phyloP scores from a whole-genome alignment of 352 stramenopile species.

The Peronospora tabacina region DNA sequence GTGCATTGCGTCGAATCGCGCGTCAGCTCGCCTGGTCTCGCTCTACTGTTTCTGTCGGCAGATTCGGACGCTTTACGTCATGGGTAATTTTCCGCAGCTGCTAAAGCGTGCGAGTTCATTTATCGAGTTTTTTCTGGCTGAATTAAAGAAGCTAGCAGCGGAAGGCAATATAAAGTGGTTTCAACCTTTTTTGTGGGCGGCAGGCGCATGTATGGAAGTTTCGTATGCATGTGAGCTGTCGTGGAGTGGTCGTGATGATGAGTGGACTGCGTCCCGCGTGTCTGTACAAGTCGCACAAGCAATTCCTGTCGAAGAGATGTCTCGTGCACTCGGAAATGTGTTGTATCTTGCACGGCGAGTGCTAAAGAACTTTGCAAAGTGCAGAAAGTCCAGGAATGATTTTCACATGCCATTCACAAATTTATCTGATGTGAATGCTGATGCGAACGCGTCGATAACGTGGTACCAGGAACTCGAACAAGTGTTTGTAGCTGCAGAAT shows the following conservation, averaged over 20 bases:
- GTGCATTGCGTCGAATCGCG: conserved; percentile 45
- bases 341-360: conserved; percentile 65
- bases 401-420: conserved; percentile 9
- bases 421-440: not conserved
- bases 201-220: conserved; percentile 67
- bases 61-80: conserved; percentile 68
- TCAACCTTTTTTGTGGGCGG: conserved; percentile 59
- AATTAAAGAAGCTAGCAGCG: conserved; percentile 27
- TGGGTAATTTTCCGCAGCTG: conserved; percentile 56
- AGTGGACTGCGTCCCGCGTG: conserved; percentile 45
- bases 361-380: conserved; percentile 38
- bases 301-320: conserved; percentile 56
- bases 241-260: conserved; percentile 59
- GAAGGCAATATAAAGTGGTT: conserved; percentile 27
- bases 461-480: conserved; percentile 56
- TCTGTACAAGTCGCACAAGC: conserved; percentile 33
- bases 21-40: conserved; percentile 42
- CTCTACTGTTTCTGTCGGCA: conserved; percentile 78
- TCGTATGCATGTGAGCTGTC: conserved; percentile 68
- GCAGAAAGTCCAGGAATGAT: conserved; percentile 5
- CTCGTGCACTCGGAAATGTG: conserved; percentile 51
- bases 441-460: not conserved
- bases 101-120: conserved; percentile 47
- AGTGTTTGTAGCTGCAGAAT: conserved; percentile 32
- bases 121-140: conserved; percentile 41